Evolutionary conservation across 805 yeast species (phyloP).

Genomic region (Yamadazyma scolyti): DNA sequence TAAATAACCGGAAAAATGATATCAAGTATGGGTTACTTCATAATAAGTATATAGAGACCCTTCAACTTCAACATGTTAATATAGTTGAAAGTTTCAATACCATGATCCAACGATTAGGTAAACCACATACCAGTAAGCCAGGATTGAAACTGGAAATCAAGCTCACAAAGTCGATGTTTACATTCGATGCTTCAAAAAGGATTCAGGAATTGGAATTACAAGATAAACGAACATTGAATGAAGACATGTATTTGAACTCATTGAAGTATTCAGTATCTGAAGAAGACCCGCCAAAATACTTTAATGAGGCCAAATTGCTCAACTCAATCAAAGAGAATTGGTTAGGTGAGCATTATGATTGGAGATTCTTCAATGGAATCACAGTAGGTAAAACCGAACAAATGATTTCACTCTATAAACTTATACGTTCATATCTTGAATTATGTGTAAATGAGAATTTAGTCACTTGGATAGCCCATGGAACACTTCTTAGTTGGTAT

Average conservation of each 20-base stretch:
- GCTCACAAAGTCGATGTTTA: slow-evolving; percentile 15
- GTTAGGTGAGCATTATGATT: slow-evolving; percentile 35
- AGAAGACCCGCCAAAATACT: slow-evolving; percentile 26
- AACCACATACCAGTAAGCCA: neutral
- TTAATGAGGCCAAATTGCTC: slow-evolving; percentile 25
- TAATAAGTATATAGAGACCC: slow-evolving; percentile 6
- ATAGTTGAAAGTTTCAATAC: slow-evolving; percentile 1
- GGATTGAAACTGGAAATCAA: slow-evolving; percentile 1
- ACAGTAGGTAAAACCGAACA: slow-evolving; percentile 30
- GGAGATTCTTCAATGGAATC: slow-evolving; percentile 33
- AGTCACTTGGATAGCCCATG: slow-evolving; percentile 64
- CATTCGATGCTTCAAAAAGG: slow-evolving; percentile 16
- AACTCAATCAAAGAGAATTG: slow-evolving; percentile 12
- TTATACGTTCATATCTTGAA: slow-evolving; percentile 50
- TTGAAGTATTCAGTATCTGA: slow-evolving; percentile 13
- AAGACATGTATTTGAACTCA: slow-evolving; percentile 16
- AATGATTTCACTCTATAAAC: slow-evolving; percentile 41
- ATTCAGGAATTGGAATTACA: slow-evolving; percentile 12
- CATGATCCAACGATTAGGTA: neutral
- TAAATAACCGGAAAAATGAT: slow-evolving; percentile 18
- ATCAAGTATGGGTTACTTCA: slow-evolving; percentile 15
- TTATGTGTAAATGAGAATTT: slow-evolving; percentile 45
- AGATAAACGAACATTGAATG: slow-evolving; percentile 12
- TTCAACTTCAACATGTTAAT: slow-evolving; percentile 1
- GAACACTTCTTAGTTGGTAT: slow-evolving; percentile 59